Conservation (phyloP, 148 eudicot genomes). For the Vaccinium macrocarpon region DNA sequence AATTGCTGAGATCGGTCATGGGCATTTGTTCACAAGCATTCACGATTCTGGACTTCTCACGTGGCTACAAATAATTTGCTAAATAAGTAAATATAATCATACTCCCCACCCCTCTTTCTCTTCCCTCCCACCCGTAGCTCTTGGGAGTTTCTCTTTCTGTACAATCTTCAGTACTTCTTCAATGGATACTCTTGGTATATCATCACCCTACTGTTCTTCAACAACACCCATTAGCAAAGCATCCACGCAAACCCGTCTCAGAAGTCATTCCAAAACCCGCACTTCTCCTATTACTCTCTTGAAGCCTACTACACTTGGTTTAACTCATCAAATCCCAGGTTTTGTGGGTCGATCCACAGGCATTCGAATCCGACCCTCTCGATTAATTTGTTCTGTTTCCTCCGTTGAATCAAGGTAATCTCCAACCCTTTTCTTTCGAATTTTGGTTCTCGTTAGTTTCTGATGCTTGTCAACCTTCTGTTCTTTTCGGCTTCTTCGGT, state of each 20-base stretch:
- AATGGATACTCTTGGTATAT: slow-evolving; percentile 43
- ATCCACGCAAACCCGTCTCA: slow-evolving; percentile 10
- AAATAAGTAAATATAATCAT: no score
- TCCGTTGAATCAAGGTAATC: slow-evolving; percentile 33
- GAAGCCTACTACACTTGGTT: slow-evolving; percentile 7
- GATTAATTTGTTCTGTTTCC: slow-evolving; percentile 27
- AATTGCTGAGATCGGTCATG: background rate
- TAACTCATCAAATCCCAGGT: background rate
- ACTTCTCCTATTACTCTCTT: background rate
- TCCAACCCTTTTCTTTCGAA: background rate
- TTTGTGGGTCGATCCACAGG: slow-evolving; percentile 17
- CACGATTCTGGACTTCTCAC: background rate
- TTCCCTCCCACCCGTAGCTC: background rate
- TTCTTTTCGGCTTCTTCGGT: background rate
- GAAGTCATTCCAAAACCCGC: slow-evolving; percentile 20
- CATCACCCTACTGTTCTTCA: slow-evolving; percentile 18
- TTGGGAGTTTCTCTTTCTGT: background rate
- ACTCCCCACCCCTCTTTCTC: background rate
- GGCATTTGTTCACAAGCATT: background rate
- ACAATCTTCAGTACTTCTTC: background rate
- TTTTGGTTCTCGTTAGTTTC: background rate
- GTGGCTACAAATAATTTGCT: background rate
- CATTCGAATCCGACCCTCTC: background rate
- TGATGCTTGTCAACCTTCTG: background rate
- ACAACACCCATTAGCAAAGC: slow-evolving; percentile 11